Evolutionary conservation across 2,329 filamentous ascomycete genomes (phyloP), one percentile per base, ranked within the genome.

Genomic region (Didymella pinodella): DNA sequence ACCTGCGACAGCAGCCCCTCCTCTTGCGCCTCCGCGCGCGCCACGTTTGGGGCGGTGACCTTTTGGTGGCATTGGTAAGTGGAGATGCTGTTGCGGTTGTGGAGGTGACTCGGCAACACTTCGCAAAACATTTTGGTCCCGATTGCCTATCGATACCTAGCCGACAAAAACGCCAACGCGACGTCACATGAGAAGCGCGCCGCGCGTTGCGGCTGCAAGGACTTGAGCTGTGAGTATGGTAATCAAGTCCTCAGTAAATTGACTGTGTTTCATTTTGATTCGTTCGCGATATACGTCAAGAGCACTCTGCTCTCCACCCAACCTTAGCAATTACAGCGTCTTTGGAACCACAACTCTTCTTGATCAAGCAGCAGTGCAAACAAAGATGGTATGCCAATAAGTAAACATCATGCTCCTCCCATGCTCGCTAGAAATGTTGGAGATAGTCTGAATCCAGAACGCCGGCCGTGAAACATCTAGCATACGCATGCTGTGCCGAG

Each of bases 401-500:
- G 59, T 66, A 64, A 67, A 71, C 71, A 58, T 56, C 72, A 65
- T 66, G 72, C 73, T 74, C 73, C 72, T 63, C 69, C 72, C 67
- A 77, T 77, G 75, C 75, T 75, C 74, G 74, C 73, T 76, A 75
- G 70, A 72, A 74, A 75, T 77, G 60, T 66, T 59, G 66, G 57
- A 66, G 54, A 70, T 67, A 65, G 56, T 64, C 41, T 65, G 61
- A 60, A 67, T 54, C 70, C 66, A 49, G 59, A 74, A 77, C 73
- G 73, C 73, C 73, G 57, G 57, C 60, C 59, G 54, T 63, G 65
- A 48, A 59, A 56, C 51, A 64, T 63, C 66, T 59, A 67, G 58
- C 63, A 54, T 46, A 45, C 46, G 65, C 62, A 66, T 59, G 58
- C 61, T 64, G 54, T 59, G 56, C 61, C 62, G 51, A 69, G 47